Evolutionary conservation across 305 asterid genomes (phyloP), one percentile per base, ranked within the genome.

Genomic region (Euphrasia arctica): DNA sequence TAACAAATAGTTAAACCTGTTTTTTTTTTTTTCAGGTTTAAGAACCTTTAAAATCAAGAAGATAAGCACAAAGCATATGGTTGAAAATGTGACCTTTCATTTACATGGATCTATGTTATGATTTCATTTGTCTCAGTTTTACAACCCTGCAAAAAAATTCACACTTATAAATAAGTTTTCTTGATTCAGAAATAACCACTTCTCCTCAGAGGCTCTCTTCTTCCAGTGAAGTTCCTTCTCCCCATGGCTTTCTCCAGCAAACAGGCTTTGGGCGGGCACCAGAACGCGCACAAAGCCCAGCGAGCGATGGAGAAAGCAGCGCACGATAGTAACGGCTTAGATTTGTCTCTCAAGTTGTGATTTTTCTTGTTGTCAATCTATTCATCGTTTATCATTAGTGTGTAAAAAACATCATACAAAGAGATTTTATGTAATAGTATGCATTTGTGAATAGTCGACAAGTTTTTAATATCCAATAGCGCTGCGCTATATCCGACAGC

Each of bases 1-100:
- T 18, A 18, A 18, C 22, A 18, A 18, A 18, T 18, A 18, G 54
- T 77, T 68, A 69, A 64, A 67, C 58, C 39, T 51, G 5, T 12
- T 51, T 45, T 45, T 45, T 9, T 18, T 18, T n/a, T n/a, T n/a
- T n/a, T n/a, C 22, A 45, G 50, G 50, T 45, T 45, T 45, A 18
- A 7, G 22, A 1, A 56, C 32, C 51, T 51, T 54, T 60, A 14
- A 18, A 60, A 60, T 47, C 27, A 67, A 56, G 47, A 13, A 52
- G 67, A 31, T 31, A 2, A 18, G 22, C 22, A 18, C 22, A 18
- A 18, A 18, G 22, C 22, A 18, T 18, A 18, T 18, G 22, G 22
- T 18, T 18, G 22, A 18, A 18, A 18, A 18, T 18, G 22, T 18
- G 22, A 31, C 3, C 1, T 31, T 31, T 31, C 34, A 31, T 31